Evolutionary conservation across 1,284 basidiomycete species (phyloP), one percentile per base, ranked within the genome.

Genomic region (Agaricales sp.): DNA sequence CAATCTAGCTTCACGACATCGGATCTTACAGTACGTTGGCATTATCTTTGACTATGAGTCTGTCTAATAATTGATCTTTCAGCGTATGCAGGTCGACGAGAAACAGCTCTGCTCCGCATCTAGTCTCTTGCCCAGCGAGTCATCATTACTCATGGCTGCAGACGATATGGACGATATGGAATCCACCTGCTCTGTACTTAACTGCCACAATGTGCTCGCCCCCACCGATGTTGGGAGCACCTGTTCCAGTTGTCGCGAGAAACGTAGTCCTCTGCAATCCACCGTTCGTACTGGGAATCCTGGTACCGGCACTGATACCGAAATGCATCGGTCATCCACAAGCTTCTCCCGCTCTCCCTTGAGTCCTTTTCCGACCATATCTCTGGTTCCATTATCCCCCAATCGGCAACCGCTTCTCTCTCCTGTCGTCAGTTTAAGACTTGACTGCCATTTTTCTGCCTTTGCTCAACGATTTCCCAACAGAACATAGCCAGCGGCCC

Each of bases 21-120:
- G 26, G 14, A 30, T 30, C 6, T 14, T 14, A 6, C 26, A 14
- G 26, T 30, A 30, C 6, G 6, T 30, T 30, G 6, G 26, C 26
- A 30, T 30, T 30, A 30, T 30, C 14, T 30, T 30, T 14, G 26
- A 6, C 14, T 6, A 30, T 30, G 14, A 30, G 26, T 6, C n/a
- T 22, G 23, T 20, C 30, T 14, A 19, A 38, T 24, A 50, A 43
- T 11, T 50, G 26, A 21, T 48, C 45, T 14, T 48, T 38, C 26
- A 43, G 20, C 38, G 24, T 35, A 16, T 46, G 12, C 52, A 52
- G 3, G 25, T 38, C 39, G 14, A 48, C 16, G 21, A 26, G 16
- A 49, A 21, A 22, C 21, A n/a, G 45, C 24, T 30, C 26, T 30
- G 6, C 14, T 6, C 26, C 26, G 14, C 26, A 30, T 30, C 26